Conservation (phyloP, 2,329 filamentous ascomycete genomes). For the Colletotrichum eleusines region DNA sequence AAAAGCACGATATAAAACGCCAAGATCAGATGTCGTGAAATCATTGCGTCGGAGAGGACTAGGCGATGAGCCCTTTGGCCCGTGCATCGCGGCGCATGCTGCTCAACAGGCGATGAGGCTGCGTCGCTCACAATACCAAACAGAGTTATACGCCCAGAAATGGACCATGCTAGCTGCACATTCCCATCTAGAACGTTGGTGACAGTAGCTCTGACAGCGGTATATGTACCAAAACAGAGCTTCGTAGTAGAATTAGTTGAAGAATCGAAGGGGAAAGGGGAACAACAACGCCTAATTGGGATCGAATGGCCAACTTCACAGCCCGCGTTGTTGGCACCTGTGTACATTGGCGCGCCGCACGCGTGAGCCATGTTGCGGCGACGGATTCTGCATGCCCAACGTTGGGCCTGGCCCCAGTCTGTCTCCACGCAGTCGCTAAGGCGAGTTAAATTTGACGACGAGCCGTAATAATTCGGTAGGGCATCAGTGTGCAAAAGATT, state of each 20-base stretch:
- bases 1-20: not conserved
- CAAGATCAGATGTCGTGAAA: not conserved
- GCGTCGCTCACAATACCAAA: not conserved
- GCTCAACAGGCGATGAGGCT: not conserved
- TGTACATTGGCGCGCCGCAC: not conserved
- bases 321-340: not conserved
- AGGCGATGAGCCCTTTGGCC: too few species aligned
- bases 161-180: not conserved
- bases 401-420: constrained; percentile 18
- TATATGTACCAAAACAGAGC: not conserved
- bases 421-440: constrained; percentile 16
- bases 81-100: not conserved
- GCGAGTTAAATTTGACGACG: constrained; percentile 30
- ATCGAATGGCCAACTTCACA: not conserved
- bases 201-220: not conserved
- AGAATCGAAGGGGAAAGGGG: not conserved
- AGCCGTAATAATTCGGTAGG: not conserved
- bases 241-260: not conserved
- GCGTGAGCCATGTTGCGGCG: constrained; percentile 6
- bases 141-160: not conserved
- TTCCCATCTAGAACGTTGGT: not conserved
- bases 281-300: not conserved
- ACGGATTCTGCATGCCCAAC: constrained; percentile 8
- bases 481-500: not conserved
- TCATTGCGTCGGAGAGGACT: not conserved